Evolutionary conservation across 2,329 filamentous ascomycete genomes (phyloP).

Genomic region (Hirsutella minnesotensis): DNA sequence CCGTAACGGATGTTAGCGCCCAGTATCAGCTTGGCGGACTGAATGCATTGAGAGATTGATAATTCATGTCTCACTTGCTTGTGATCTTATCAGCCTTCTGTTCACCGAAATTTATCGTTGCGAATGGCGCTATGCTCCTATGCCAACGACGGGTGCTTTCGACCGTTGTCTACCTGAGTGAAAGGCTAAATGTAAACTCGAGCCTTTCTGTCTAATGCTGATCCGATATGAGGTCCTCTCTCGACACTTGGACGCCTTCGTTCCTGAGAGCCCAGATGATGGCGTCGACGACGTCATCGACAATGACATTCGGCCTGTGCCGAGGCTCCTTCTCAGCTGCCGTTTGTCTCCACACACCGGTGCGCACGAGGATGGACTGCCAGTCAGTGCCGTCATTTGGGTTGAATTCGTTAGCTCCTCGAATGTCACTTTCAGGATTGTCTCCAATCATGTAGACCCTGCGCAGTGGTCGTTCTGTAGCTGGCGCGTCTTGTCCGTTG

Average conservation of each 20-base stretch:
- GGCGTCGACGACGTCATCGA: conserved; percentile 64
- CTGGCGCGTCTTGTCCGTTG: conserved; percentile 6
- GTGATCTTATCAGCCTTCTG: too few relatives aligned
- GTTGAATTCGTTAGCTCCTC: conserved; percentile 67
- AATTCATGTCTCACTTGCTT: too few relatives aligned
- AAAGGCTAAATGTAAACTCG: too few relatives aligned
- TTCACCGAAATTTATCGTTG: too few relatives aligned
- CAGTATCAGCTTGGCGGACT: too few relatives aligned
- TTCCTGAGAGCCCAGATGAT: conserved; percentile 63
- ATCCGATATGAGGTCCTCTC: background rate
- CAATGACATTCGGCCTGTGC: conserved; percentile 51
- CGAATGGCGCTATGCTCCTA: too few relatives aligned
- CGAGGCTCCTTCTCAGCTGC: conserved; percentile 35
- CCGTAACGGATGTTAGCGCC: too few relatives aligned
- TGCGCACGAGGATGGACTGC: conserved; percentile 66
- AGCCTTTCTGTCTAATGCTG: too few relatives aligned
- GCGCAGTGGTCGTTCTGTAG: conserved; percentile 40
- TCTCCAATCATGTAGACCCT: conserved; percentile 92
- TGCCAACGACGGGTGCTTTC: too few relatives aligned
- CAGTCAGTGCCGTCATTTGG: conserved; percentile 60
- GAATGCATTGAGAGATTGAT: too few relatives aligned
- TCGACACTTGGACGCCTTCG: conserved; percentile 21
- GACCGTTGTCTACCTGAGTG: too few relatives aligned
- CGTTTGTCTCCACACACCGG: conserved; percentile 56
- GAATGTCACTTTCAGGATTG: conserved; percentile 82